A percentile compares a stretch with the other conserved stretches of the same genome.
Conservation (phyloP, 257 asterid genomes). For the Petunia axillaris region DNA sequence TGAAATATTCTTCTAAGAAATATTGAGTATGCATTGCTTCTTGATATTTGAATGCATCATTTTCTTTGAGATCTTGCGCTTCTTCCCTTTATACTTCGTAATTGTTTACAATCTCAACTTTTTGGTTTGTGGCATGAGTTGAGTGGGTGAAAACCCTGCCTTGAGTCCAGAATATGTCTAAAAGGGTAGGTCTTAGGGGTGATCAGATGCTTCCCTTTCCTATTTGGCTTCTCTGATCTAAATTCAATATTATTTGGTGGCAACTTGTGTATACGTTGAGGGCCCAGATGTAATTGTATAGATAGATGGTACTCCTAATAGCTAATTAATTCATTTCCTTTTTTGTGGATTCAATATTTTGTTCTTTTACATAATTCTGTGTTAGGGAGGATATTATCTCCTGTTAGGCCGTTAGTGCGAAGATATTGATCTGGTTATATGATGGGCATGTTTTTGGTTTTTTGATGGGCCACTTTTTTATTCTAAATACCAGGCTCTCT, state of each 20-base stretch:
- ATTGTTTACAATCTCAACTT: background rate
- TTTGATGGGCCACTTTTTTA: too few species aligned
- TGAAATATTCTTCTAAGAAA: background rate
- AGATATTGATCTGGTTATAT: background rate
- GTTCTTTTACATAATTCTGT: background rate
- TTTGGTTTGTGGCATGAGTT: background rate
- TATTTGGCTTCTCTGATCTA: background rate
- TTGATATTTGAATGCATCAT: constrained; percentile 22
- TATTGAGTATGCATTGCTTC: background rate
- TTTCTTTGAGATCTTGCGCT: too few species aligned
- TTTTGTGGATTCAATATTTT: background rate
- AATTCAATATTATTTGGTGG: background rate
- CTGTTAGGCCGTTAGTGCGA: background rate
- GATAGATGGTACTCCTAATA: background rate
- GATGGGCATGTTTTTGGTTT: background rate
- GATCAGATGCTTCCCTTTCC: background rate
- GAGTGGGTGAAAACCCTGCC: background rate
- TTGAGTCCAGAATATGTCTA: background rate
- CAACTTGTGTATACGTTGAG: background rate
- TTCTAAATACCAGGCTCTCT: too few species aligned
- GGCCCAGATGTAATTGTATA: background rate
- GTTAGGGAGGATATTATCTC: background rate
- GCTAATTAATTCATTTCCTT: background rate
- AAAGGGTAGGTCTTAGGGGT: background rate
- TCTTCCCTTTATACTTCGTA: background rate